Base-by-base conservation (phyloP, 805 yeast species). In the Hanseniaspora valbyensis region DNA sequence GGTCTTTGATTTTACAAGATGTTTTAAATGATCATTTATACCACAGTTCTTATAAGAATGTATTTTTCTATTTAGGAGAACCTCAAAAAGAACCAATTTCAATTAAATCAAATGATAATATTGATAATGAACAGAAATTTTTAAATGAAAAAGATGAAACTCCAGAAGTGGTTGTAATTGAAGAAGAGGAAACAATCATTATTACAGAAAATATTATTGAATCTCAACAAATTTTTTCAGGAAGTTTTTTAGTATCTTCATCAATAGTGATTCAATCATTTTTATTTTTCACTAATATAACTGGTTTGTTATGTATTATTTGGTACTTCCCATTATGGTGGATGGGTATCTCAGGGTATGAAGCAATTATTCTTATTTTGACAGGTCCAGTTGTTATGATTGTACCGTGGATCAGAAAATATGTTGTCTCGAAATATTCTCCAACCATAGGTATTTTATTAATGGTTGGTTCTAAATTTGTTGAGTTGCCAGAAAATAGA, bases 261-360 rank as follows among this genome's bases (percentile, higher is more conserved):
- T 40, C 44, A 7, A 37, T 32, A 8, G 33, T 48, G 3, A 40
- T 48, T 59, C 88, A 89, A 61, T 73, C 90, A 3, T 81, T 78
- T 61, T 71, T 86, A 51, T 86, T 85, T 63, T 92, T 96, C 96
- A 73, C 96, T 0, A 80, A 80, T 21, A 55, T 78, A 39, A 83
- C 97, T 2, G 77, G 95, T 0, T 69, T 92, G 53, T 82, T 87
- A 40, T 74, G 92, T 52, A 80, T 92, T 60, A 80, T 92, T 45
- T 92, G 98, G 98, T 86, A 85, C 69, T 92, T 92, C 73, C 98
- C 98, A 10, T 71, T 92, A 55, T 92, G 98, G 98, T 77, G 83
- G 62, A 88, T 92, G 96, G 97, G 96, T 6, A 82, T 92, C 41
- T 83, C 95, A 1, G 98, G 98, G 3, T 89, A 84, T 63, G 98